Evolutionary conservation across 768 basidiomycete species (phyloP), one percentile per base, ranked within the genome.

Genomic region (Chlorophyllum brunneum): DNA sequence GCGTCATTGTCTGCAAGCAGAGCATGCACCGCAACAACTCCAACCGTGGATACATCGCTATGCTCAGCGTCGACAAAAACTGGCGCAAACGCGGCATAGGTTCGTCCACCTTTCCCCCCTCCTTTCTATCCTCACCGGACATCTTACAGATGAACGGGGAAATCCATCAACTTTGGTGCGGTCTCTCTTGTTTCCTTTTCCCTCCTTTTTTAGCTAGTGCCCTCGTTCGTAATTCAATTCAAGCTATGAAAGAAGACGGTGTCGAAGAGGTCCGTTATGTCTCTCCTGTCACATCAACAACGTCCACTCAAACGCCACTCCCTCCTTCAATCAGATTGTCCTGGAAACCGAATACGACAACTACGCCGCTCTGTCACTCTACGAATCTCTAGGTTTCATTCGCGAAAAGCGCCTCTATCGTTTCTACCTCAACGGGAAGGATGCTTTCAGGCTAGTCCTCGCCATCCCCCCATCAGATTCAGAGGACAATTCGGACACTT

Each of bases 321-420:
- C 16, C 10, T 23, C 26, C 31, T 16, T 42, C 26, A 27, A n/a
- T n/a, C 47, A 98, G 92, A 82, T 98, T 61, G 85, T 93, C 10
- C 85, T 98, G 53, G 97, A 98, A 71, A 98, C 97, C 3, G 97
- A 99, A 69, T 88, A 78, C 64, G 95, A 98, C 70, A 98, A 98
- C 67, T 69, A 74, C 39, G 82, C 92, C 5, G 94, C 95, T 0
- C 78, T 98, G 13, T 83, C 88, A 2, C 74, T 99, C 10, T 98
- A 98, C 70, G 88, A 88, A 55, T 85, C 87, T 5, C 78, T 98
- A 38, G 97, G 97, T 0, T 99, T 99, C 70, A 88, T 98, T 22
- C 83, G 92, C 36, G 95, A 98, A 73, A 98, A 98, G 65, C 84
- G 95, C 3, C 76, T 99, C 15, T 85, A 87, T 65, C 82, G 97